A percentile compares a stretch with the other conserved stretches of the same genome.
These are phyloP conservation scores for Carex kokanica DNA, from an alignment of 176 grass and related monocot genomes.

Conservation along the genomic window DNA sequence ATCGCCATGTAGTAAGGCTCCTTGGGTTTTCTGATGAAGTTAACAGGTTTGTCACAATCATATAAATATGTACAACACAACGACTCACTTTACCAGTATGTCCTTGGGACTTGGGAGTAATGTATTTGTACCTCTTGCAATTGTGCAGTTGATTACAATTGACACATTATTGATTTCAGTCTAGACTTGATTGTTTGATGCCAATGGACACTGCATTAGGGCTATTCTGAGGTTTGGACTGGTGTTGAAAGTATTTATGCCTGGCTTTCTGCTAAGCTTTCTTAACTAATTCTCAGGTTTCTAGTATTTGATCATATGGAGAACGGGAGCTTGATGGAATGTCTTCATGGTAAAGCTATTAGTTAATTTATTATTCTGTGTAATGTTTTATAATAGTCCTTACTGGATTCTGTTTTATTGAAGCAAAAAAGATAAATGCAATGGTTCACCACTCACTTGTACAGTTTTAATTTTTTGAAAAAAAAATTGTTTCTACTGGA, in stretches of 20 bases:
- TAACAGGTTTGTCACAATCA: slow-evolving; percentile 31
- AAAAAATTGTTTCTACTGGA: neutral
- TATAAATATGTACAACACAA: neutral
- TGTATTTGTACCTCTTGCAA: neutral
- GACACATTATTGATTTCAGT: neutral
- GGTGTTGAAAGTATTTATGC: neutral
- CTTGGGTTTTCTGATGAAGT: slow-evolving; percentile 64
- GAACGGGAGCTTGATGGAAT: slow-evolving; percentile 76
- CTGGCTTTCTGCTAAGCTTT: neutral
- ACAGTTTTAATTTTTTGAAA: neutral
- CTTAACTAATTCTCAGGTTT: slow-evolving; percentile 44
- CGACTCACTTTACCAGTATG: neutral
- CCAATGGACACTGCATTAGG: neutral
- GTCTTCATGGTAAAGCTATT: slow-evolving; percentile 57
- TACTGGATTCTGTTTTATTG: neutral
- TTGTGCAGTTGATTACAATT: neutral
- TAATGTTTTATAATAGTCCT: neutral
- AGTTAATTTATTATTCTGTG: slow-evolving; percentile 15
- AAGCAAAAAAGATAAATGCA: neutral
- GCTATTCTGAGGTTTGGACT: neutral
- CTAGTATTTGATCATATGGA: slow-evolving; percentile 87
- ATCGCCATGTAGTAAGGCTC: slow-evolving; percentile 80
- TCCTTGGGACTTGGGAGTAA: neutral
- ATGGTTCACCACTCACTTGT: neutral
- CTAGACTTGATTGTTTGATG: neutral